Base-by-base conservation (phyloP, 2,329 filamentous ascomycete genomes). In the Venturia nashicola region DNA sequence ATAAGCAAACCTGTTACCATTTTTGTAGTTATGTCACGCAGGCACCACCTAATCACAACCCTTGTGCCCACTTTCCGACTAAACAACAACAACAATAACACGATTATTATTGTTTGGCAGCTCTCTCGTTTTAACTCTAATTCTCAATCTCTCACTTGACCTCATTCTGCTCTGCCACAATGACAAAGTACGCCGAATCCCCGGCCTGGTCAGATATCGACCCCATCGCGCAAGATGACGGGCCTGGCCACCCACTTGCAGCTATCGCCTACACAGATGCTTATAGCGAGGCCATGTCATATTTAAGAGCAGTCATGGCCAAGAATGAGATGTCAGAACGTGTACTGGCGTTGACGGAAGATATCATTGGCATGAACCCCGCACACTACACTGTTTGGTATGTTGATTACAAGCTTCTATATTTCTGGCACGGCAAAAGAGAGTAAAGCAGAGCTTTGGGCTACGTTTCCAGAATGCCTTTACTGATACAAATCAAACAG, bases 351-450 rank as follows among this genome's bases (percentile, higher is more conserved):
- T 83, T 99, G 67, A 99, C 94, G 5, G 88, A 91, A 72, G 86
- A 93, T 75, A 86, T 99, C 72, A 97, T 99, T 72, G 80, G 81
- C 66, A 86, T 97, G 83, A 99, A 99, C 75, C 90, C 94, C 18
- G 92, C 94, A 0, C 94, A 99, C 78, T 99, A 99, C 78, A 99
- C 94, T 18, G 93, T 97, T 66, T 99, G 94, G 94, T 84, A 72
- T 67, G 77, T 71, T 32, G 23, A 27, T 39, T 14, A 27, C 39
- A 39, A 39, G 7, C 36, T 39, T 39, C 5, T 11, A 39, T 39
- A 11, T 1, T 3, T 39, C 36, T n/a, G n/a, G 39, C 18, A 57
- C 27, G 9, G 7, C n/a, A n/a, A 2, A 36, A 18, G 27, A 57
- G 32, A 36, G n/a, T n/a, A 32, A 36, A 39, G 32, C 20, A 23